phyloP scores from a whole-genome alignment of 1,139 yeast species.

The Keqinozyma sinolaborantium region DNA sequence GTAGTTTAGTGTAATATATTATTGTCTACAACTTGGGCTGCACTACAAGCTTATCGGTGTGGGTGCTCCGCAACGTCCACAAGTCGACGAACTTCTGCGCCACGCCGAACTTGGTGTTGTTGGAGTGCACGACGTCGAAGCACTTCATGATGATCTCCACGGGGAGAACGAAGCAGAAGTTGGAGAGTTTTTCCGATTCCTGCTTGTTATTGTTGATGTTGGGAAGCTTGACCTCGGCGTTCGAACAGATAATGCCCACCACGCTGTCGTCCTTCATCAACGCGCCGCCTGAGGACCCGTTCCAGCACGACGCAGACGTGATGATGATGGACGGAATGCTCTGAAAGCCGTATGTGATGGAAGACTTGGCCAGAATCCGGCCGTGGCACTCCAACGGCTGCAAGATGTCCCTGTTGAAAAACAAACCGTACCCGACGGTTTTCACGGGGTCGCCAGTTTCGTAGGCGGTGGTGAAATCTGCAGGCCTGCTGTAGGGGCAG shows the following conservation, averaged over 20 bases:
- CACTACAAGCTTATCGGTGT: slow-evolving; percentile 16
- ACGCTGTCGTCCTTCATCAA: slow-evolving; percentile 37
- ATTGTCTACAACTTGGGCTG: slow-evolving; percentile 11
- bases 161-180: slow-evolving; percentile 28
- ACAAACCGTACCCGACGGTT: slow-evolving; percentile 59
- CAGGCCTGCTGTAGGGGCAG: slow-evolving; percentile 5
- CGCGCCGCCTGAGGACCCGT: slow-evolving; percentile 77
- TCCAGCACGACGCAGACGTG: slow-evolving; percentile 67
- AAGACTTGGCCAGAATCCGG: slow-evolving; percentile 18
- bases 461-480: slow-evolving; percentile 8
- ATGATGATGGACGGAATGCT: slow-evolving; percentile 37
- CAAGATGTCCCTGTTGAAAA: slow-evolving; percentile 21
- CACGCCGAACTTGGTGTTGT: slow-evolving; percentile 8
- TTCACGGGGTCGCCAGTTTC: slow-evolving; percentile 33
- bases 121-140: slow-evolving; percentile 3
- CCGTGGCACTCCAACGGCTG: slow-evolving; percentile 49
- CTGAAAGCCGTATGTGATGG: slow-evolving; percentile 5
- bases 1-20: slow-evolving; percentile 1
- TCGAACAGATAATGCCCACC: slow-evolving; percentile 61
- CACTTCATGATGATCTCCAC: slow-evolving; percentile 21
- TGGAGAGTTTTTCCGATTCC: slow-evolving; percentile 23
- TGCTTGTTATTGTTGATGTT: slow-evolving; percentile 8
- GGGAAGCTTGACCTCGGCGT: slow-evolving; percentile 38
- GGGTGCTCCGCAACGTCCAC: slow-evolving; percentile 23
- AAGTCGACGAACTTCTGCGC: slow-evolving; percentile 15